Evolutionary conservation across 2,329 filamentous ascomycete genomes (phyloP).

Genomic region (Akanthomyces uredinophilus): DNA sequence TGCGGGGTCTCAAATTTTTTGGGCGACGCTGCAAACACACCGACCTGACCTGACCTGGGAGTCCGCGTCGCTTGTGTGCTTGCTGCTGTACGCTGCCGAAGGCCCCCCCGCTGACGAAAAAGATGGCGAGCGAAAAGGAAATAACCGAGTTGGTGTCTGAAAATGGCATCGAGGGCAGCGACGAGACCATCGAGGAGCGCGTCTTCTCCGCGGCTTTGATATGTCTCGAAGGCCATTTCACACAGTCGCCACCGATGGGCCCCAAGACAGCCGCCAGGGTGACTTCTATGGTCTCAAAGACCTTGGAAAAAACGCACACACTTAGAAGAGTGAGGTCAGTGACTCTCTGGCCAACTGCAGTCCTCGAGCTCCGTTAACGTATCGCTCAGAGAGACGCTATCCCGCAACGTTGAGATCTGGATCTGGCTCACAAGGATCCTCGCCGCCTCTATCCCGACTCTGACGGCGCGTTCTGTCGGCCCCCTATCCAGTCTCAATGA

Average conservation of each 20-base stretch:
- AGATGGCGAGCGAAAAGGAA: conserved; percentile 5
- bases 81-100: neutral
- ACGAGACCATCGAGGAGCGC: conserved; percentile 57
- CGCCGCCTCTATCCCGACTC: conserved; percentile 53
- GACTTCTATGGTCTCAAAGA: conserved; percentile 53
- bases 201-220: conserved; percentile 57
- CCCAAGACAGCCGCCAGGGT: conserved; percentile 50
- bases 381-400: conserved; percentile 50
- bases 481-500: conserved; percentile 49
- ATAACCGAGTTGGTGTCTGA: conserved; percentile 16
- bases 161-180: conserved; percentile 17
- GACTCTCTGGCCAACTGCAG: neutral
- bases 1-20: conserved; percentile 16
- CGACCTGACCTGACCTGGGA: conserved; percentile 3
- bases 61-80: neutral
- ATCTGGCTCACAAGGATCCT: conserved; percentile 60
- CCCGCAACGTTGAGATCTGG: conserved; percentile 61
- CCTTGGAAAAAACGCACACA: conserved; percentile 59
- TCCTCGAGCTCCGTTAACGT: neutral
- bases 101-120: neutral
- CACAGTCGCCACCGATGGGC: conserved; percentile 52
- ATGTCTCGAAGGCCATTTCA: conserved; percentile 58
- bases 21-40: neutral
- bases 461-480: conserved; percentile 56
- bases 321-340: conserved; percentile 54